These are phyloP conservation scores for Leucaena leucocephala DNA, from an alignment of 306 rosid species.

Conservation along the genomic window DNA sequence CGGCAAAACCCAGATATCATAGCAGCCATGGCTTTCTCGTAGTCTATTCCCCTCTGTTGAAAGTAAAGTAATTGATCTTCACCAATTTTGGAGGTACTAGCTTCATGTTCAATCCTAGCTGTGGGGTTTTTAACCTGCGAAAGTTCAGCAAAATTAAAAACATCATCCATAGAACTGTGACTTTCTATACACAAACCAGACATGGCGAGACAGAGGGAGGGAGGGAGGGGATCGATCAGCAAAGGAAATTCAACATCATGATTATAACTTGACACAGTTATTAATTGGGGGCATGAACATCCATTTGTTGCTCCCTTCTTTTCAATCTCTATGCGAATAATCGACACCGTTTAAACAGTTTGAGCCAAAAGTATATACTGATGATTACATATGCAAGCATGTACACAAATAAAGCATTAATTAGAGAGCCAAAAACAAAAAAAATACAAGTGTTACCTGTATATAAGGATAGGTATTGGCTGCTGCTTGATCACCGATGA, in stretches of 20 bases:
- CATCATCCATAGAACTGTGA: not conserved
- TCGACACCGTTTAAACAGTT: not conserved
- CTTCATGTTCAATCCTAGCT: slow-evolving; percentile 88
- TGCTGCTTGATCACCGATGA: slow-evolving; percentile 87
- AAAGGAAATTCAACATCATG: no score
- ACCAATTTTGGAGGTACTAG: slow-evolving; percentile 91
- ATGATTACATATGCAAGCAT: slow-evolving; percentile 4
- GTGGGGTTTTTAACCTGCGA: slow-evolving; percentile 85
- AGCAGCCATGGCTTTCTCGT: slow-evolving; percentile 96
- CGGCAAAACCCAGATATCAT: slow-evolving; percentile 96
- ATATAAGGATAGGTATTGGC: slow-evolving; percentile 94
- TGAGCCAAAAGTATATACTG: not conserved
- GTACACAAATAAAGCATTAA: not conserved
- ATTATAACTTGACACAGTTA: not conserved
- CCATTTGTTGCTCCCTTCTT: not conserved
- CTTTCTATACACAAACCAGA: not conserved
- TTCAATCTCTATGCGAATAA: not conserved
- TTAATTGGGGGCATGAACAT: not conserved
- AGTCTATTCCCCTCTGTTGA: slow-evolving; percentile 93
- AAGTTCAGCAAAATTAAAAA: not conserved
- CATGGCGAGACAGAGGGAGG: not conserved
- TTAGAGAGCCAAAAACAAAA: not conserved
- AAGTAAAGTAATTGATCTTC: slow-evolving; percentile 93
- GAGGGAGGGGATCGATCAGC: no score
- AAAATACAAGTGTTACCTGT: slow-evolving; percentile 55